phyloP scores from a whole-genome alignment of 148 eudicot species.

The Suaeda aralocaspica region DNA sequence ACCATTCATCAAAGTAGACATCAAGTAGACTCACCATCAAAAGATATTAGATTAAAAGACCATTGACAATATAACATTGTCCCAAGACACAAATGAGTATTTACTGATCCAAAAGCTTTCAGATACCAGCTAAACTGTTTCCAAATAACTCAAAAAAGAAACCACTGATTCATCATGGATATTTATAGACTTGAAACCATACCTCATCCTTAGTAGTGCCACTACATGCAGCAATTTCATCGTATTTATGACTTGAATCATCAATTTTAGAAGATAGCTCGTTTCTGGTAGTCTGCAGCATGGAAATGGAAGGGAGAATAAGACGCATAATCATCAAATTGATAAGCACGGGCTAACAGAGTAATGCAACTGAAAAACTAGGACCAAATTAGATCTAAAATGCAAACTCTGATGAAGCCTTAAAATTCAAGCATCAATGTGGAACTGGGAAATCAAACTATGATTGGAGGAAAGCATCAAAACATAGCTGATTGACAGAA shows the following conservation, averaged over 20 bases:
- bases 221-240: slow-evolving; percentile 20
- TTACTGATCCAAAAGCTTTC: not conserved
- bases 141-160: not conserved
- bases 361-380: not conserved
- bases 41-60: not conserved
- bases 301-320: not conserved
- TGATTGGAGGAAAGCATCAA: not conserved
- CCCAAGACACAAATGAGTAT: not conserved
- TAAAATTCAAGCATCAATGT: not conserved
- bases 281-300: slow-evolving; percentile 21
- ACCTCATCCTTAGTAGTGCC: slow-evolving; percentile 26
- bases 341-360: not conserved
- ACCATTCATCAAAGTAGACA: not conserved
- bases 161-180: not conserved
- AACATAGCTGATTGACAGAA: not conserved
- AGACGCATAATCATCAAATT: not conserved
- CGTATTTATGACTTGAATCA: slow-evolving; percentile 18
- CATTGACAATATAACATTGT: not conserved
- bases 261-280: slow-evolving; percentile 28
- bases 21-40: not conserved
- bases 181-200: slow-evolving; percentile 6
- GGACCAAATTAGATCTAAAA: not conserved
- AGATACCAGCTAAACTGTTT: not conserved
- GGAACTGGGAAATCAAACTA: not conserved
- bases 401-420: not conserved